Percentiles rank a stretch among this genome's conserved stretches.
Evolutionary conservation across 495 filamentous ascomycete species (phyloP).

Genomic region (Darksidea phi): DNA sequence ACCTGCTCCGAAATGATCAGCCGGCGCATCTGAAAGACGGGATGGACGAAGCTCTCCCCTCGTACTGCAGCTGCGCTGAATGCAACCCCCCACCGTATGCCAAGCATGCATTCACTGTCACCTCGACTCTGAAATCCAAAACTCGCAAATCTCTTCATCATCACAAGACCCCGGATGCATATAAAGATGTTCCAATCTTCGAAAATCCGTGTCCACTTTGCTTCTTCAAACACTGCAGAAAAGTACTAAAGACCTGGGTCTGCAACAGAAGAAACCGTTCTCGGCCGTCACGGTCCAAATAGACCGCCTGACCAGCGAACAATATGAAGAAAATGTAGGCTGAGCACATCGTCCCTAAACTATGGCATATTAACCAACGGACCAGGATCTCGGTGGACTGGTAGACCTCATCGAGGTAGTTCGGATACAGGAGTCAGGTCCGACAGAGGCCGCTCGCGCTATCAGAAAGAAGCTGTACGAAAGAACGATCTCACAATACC

Average conservation of each 20-base stretch:
- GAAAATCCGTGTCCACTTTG: constrained; percentile 25
- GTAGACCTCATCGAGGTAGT: constrained; percentile 93
- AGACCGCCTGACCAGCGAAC: constrained; percentile 84
- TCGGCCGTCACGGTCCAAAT: constrained; percentile 93
- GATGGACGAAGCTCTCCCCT: background rate
- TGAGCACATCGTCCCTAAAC: background rate
- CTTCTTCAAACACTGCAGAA: constrained; percentile 13
- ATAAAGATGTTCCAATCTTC: constrained; percentile 13
- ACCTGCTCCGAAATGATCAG: background rate
- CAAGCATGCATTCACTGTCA: background rate
- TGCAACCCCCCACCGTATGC: constrained; percentile 17
- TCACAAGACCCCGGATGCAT: constrained; percentile 7
- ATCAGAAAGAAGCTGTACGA: constrained; percentile 92
- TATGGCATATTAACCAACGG: background rate
- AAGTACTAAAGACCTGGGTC: constrained; percentile 24
- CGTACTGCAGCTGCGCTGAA: background rate
- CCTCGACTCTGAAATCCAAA: constrained; percentile 1
- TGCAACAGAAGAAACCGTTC: constrained; percentile 80
- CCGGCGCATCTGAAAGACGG: background rate
- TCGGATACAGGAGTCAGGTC: constrained; percentile 82
- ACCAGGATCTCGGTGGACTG: constrained; percentile 75
- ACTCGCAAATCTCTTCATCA: constrained; percentile 23
- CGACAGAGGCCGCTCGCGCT: constrained; percentile 85
- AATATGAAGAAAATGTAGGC: constrained; percentile 70
- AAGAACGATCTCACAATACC: background rate